Evolutionary conservation across 2,329 filamentous ascomycete genomes (phyloP).

Genomic region (Fusarium mundagurra): DNA sequence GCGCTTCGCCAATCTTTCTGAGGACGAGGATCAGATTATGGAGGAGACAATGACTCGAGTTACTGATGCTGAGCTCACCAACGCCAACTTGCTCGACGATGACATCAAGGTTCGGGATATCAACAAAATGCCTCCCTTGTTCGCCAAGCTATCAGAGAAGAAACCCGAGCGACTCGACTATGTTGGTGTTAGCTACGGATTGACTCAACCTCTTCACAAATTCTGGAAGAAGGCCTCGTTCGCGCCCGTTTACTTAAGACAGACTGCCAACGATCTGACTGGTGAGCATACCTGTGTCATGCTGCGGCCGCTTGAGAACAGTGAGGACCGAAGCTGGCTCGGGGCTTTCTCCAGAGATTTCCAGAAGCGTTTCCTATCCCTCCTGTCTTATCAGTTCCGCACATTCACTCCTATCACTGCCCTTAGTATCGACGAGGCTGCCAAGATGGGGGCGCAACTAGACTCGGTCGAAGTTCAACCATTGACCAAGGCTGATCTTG

Average conservation of each 20-base stretch:
- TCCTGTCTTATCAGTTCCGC: constrained; percentile 93
- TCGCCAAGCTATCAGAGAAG: constrained; percentile 86
- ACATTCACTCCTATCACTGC: constrained; percentile 81
- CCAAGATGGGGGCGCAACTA: constrained; percentile 75
- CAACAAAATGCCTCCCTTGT: constrained; percentile 90
- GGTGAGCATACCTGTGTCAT: constrained; percentile 98
- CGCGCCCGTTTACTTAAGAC: constrained; percentile 89
- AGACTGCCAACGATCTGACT: constrained; percentile 95
- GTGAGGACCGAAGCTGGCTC: constrained; percentile 82
- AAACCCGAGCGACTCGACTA: constrained; percentile 87
- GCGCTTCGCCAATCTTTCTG: constrained; percentile 85
- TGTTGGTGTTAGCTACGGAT: constrained; percentile 92
- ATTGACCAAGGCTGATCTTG: constrained; percentile 79
- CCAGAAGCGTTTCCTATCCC: constrained; percentile 88
- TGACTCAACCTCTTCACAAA: constrained; percentile 87
- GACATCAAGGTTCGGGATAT: constrained; percentile 92
- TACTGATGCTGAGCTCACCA: constrained; percentile 83
- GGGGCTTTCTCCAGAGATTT: constrained; percentile 93
- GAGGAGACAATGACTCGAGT: constrained; percentile 78
- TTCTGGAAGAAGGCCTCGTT: constrained; percentile 96
- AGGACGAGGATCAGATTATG: constrained; percentile 65
- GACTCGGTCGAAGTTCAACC: constrained; percentile 62
- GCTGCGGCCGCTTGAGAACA: constrained; percentile 79
- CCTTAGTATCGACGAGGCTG: constrained; percentile 88
- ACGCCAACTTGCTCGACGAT: constrained; percentile 81